Conservation (phyloP, 108 stramenopile genomes). For the Schizochytrium sp. region DNA sequence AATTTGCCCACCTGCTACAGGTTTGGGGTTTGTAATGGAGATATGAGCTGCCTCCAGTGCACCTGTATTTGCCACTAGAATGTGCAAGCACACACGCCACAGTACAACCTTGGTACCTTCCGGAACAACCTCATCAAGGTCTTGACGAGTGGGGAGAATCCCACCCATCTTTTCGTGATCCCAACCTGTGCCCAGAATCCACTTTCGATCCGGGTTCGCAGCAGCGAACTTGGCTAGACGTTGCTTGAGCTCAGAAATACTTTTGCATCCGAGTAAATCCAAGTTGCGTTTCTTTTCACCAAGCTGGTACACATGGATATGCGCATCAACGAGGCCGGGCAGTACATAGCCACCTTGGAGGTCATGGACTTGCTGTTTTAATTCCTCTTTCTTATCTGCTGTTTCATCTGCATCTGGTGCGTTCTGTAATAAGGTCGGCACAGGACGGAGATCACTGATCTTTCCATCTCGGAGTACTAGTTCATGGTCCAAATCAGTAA, state of each 20-base stretch:
- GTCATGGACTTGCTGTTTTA: not conserved
- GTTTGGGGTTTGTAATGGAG: not conserved
- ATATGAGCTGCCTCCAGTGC: constrained; percentile 30
- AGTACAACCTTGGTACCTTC: constrained; percentile 47
- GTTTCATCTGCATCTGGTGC: not conserved
- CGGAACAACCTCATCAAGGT: constrained; percentile 31
- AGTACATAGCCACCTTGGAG: constrained; percentile 2
- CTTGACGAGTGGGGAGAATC: constrained; percentile 5
- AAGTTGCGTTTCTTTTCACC: not conserved
- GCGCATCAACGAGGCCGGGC: constrained; percentile 47
- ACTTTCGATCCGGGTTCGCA: not conserved
- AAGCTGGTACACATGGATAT: constrained; percentile 28
- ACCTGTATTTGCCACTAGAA: constrained; percentile 6
- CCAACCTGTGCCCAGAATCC: constrained; percentile 49
- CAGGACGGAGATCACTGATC: not conserved
- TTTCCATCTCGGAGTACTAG: constrained; percentile 17
- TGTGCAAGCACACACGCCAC: constrained; percentile 57
- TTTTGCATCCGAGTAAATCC: constrained; percentile 7
- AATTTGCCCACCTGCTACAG: constrained; percentile 2
- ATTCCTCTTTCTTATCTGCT: not conserved
- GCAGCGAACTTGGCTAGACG: not conserved
- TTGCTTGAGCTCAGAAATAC: constrained; percentile 32
- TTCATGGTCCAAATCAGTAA: not conserved
- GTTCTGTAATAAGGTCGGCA: not conserved
- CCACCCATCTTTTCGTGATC: constrained; percentile 51